These are phyloP conservation scores for Mucor indicus DNA, from an alignment of 371 early-diverging fungal species.

Conservation along the genomic window DNA sequence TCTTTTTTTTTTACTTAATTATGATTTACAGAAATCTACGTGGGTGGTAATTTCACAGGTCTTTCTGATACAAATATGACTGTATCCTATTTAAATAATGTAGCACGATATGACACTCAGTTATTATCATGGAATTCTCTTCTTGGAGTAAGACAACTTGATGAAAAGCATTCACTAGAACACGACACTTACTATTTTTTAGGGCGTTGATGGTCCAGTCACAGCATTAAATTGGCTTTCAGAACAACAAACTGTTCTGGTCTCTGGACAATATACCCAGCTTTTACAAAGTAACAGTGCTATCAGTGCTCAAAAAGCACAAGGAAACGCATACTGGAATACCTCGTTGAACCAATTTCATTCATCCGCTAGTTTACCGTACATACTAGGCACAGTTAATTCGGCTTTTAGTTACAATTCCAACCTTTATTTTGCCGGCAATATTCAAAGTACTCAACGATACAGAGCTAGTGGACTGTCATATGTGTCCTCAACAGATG, in stretches of 20 bases:
- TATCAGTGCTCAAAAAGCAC: too few species aligned
- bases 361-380: constrained; percentile 17
- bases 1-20: too few species aligned
- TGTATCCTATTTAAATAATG: constrained; percentile 11
- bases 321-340: too few species aligned
- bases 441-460: constrained; percentile 31
- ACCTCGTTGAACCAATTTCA: too few species aligned
- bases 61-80: neutral
- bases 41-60: constrained; percentile 37
- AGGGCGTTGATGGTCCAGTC: constrained; percentile 38
- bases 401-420: neutral
- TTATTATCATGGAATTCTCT: constrained; percentile 24
- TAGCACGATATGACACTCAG: constrained; percentile 20
- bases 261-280: constrained; percentile 32
- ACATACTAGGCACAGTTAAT: constrained; percentile 26
- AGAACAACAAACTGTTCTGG: constrained; percentile 10
- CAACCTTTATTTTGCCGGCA: constrained; percentile 31
- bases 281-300: constrained; percentile 4
- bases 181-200: neutral
- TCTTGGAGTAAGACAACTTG: constrained; percentile 15
- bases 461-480: constrained; percentile 36
- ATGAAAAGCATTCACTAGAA: too few species aligned
- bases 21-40: constrained; percentile 21
- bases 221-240: constrained; percentile 7
- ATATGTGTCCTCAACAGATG: constrained; percentile 13